Evolutionary conservation across 2,329 filamentous ascomycete species (phyloP), one percentile per base, ranked within the genome.

Genomic region (Cercospora canescens): DNA sequence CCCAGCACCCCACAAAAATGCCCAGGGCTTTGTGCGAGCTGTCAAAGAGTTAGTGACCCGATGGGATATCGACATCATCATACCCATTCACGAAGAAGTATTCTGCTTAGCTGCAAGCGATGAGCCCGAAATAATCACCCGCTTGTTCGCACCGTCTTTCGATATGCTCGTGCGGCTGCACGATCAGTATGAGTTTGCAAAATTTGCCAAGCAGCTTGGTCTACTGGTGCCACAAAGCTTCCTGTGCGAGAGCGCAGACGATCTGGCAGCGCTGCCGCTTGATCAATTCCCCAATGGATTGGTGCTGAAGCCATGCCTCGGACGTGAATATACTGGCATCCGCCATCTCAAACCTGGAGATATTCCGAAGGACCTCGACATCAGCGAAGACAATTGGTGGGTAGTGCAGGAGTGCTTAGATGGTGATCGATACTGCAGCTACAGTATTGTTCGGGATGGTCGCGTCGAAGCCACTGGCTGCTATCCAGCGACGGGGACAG

Each of bases 81-180:
- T 77, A 41, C 75, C 74, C 1, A 70, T 77, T 35, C 74, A 77
- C 62, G 74, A 77, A 52, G 76, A 77, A 62, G 72, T 75, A 16
- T 76, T 76, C 67, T 73, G 70, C 62, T 71, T 77, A 14, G 71
- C 75, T 2, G 70, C 71, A 30, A 69, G 69, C 60, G 64, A 63
- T 2, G 72, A 76, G 37, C 58, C 56, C 0, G 68, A 70, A 28
- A 75, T 75, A n/a, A 34, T 75, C 9, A 50, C 60, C 11, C 63
- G 71, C 32, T 63, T 77, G 12, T 69, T 77, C 45, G 75, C 75
- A 21, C 74, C 74, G 18, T 63, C 69, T 7, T 73, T 74, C 37
- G 61, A 70, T 5, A 67, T 72, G 1, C 66, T 77, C 2, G 55
- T 76, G 12, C 65, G 69, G 37, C 68, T 76, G n/a, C 75, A 77